A percentile compares a stretch with the other conserved stretches of the same genome.
Conservation (phyloP, 306 rosid species). For the Castanopsis chinensis region DNA sequence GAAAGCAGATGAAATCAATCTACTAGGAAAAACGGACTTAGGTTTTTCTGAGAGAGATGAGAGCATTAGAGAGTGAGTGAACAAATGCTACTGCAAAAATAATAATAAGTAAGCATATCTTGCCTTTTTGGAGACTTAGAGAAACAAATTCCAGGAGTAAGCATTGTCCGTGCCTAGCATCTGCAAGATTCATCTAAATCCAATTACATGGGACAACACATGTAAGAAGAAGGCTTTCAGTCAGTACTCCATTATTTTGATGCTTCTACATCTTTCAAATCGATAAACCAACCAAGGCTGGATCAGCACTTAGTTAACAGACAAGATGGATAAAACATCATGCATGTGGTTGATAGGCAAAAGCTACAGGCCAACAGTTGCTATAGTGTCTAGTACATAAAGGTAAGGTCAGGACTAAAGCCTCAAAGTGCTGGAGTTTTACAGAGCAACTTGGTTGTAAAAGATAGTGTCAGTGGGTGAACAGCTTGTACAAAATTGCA, state of each 20-base stretch:
- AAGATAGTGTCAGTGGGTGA: neutral
- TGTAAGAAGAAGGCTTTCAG: neutral
- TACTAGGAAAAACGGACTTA: no score
- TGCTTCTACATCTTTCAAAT: neutral
- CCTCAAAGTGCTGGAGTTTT: no score
- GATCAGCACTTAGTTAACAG: neutral
- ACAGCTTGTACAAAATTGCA: neutral
- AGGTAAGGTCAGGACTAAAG: neutral
- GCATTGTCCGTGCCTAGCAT: neutral
- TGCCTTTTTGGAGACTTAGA: neutral
- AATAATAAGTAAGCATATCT: neutral
- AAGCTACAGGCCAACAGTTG: neutral
- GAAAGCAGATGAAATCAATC: no score
- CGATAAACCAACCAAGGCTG: neutral
- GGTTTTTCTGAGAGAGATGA: no score
- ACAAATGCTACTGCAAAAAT: no score
- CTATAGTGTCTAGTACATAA: neutral
- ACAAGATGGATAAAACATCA: neutral
- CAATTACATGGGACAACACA: neutral
- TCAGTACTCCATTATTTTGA: neutral
- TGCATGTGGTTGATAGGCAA: neutral
- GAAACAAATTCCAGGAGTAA: neutral
- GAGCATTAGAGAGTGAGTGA: no score
- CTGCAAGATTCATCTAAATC: neutral
- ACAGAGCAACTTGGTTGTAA: no score